A percentile compares a stretch with the other conserved stretches of the same genome.
phyloP scores from a whole-genome alignment of 257 asterid genomes.

The Cruciata laevipes region DNA sequence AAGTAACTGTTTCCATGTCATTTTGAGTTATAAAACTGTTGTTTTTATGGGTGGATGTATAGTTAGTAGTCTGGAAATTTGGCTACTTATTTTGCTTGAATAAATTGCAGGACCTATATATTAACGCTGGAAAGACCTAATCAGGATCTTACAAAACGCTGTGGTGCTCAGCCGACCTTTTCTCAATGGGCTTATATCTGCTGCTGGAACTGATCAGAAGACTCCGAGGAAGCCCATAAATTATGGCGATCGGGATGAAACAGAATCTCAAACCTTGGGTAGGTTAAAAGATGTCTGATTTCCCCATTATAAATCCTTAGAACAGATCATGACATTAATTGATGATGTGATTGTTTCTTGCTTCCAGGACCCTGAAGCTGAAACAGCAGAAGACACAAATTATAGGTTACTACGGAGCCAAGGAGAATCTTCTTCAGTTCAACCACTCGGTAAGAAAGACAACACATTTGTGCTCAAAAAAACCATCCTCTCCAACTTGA shows the following conservation, averaged over 20 bases:
- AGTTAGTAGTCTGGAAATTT: background rate
- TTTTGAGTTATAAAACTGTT: background rate
- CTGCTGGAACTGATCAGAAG: constrained; percentile 77
- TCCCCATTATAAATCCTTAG: background rate
- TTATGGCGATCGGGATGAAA: constrained; percentile 69
- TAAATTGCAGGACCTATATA: constrained; percentile 58
- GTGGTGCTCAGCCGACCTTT: constrained; percentile 55
- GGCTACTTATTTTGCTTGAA: constrained; percentile 5
- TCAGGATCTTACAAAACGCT: constrained; percentile 56
- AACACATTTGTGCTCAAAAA: background rate
- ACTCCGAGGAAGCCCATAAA: constrained; percentile 70
- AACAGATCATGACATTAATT: background rate
- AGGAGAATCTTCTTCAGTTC: constrained; percentile 22
- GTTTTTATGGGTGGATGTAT: background rate
- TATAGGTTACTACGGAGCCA: no score
- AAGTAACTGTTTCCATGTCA: background rate
- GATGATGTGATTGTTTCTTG: background rate
- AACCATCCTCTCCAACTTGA: background rate
- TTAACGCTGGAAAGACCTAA: constrained; percentile 74
- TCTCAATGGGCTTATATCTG: constrained; percentile 92
- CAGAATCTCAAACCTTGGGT: constrained; percentile 75
- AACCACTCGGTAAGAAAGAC: constrained; percentile 47
- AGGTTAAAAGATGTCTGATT: constrained; percentile 16
- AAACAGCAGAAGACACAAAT: constrained; percentile 69
- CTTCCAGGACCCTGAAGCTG: constrained; percentile 82